Evolutionary conservation across 1,284 basidiomycete species (phyloP).

Genomic region (Malassezia cuniculi): DNA sequence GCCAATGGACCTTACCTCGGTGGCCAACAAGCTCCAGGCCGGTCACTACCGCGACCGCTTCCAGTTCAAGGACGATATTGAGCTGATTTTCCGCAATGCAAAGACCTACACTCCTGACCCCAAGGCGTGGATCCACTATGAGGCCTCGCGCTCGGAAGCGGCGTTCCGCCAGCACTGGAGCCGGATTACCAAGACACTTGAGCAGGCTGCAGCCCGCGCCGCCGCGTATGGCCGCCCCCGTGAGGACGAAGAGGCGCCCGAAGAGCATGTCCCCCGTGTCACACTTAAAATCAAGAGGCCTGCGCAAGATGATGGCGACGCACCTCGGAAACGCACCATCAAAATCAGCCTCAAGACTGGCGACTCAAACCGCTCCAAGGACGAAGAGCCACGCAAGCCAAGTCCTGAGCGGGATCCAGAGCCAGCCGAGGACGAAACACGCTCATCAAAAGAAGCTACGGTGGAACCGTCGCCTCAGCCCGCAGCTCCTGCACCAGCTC

Average conservation of each 20-base stretch:
- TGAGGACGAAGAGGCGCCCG: background rate
- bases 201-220: conserved; percentile 36
- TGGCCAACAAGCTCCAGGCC: conserved; percentile 70
- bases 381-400: too few relatives aligned
- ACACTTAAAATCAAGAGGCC: background rate
- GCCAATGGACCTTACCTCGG: conserved; percentile 88
- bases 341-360: conserved; percentile 19
- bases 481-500: conserved; percentile 2
- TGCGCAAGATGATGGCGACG: conserved; percentile 7
- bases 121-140: conserved; percentile 62
- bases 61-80: conserved; percentile 74
- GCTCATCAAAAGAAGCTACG: too few relatives aligned
- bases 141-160: conserved; percentile 62
- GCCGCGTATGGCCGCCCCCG: background rate
- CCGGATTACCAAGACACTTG: conserved; percentile 40
- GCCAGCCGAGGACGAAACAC: too few relatives aligned
- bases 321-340: conserved; percentile 24
- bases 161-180: conserved; percentile 72
- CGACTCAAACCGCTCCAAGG: too few relatives aligned
- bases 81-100: conserved; percentile 75
- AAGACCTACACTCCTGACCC: conserved; percentile 63
- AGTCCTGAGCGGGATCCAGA: too few relatives aligned
- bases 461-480: too few relatives aligned
- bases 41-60: conserved; percentile 69
- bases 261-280: conserved; percentile 10